Conservation (phyloP, 2,329 filamentous ascomycete species). For the Botrytis fragariae region DNA sequence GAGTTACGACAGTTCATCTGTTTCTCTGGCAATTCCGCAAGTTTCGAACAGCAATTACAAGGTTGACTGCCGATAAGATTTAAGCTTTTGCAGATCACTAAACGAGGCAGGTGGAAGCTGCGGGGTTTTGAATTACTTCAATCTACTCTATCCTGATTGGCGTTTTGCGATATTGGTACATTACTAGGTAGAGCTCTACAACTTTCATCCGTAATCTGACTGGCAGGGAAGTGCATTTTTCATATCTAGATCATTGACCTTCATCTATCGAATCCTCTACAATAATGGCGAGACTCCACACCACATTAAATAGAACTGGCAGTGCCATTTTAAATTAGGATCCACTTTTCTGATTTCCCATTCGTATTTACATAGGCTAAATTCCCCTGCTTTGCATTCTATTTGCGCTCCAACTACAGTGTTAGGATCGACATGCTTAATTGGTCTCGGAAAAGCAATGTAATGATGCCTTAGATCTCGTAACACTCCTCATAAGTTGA, state of each 20-base stretch:
- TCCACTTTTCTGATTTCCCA: not conserved
- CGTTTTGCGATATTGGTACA: not conserved
- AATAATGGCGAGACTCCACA: not conserved
- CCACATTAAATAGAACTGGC: not conserved
- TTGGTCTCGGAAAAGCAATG: not conserved
- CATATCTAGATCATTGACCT: not conserved
- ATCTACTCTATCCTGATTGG: not conserved
- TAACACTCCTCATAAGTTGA: not conserved
- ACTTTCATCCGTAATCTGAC: not conserved
- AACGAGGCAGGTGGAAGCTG: not conserved
- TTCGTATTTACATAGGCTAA: not conserved
- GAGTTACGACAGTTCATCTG: not conserved
- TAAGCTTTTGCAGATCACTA: not conserved
- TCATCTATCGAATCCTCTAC: not conserved
- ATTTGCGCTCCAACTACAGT: slow-evolving; percentile 1
- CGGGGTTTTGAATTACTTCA: not conserved
- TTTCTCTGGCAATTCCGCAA: not conserved
- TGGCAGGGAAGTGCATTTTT: not conserved
- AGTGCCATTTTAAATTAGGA: not conserved
- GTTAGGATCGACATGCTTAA: not conserved
- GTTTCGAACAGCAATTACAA: not conserved
- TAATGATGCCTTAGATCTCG: not conserved
- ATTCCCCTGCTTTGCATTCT: not conserved
- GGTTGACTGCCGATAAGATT: not conserved
- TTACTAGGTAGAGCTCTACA: not conserved